Conservation (phyloP, 495 filamentous ascomycete genomes). For the Xylaria telfairii region DNA sequence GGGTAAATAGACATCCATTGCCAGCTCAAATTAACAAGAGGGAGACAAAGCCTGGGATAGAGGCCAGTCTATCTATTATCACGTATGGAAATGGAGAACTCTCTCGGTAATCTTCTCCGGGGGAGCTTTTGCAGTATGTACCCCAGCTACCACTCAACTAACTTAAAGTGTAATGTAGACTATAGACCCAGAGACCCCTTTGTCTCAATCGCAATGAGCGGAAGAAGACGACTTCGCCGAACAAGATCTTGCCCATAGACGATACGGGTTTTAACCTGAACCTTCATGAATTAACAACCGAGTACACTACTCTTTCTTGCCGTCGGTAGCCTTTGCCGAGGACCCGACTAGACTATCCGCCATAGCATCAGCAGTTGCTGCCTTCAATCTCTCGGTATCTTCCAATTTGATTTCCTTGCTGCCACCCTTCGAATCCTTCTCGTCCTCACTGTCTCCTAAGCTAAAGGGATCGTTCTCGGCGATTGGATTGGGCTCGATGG, state of each 20-base stretch:
- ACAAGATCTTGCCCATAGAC: neutral
- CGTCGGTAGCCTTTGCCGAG: slow-evolving; percentile 32
- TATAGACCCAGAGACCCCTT: neutral
- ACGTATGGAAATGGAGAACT: neutral
- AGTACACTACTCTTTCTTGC: slow-evolving; percentile 28
- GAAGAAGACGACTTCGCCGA: neutral
- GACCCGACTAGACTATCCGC: slow-evolving; percentile 54
- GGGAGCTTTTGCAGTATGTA: neutral
- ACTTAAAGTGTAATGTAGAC: neutral
- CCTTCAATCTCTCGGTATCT: slow-evolving; percentile 73
- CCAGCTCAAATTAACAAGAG: neutral
- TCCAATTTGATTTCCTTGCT: slow-evolving; percentile 60
- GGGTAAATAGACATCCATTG: neutral
- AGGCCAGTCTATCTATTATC: neutral
- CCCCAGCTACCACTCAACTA: neutral
- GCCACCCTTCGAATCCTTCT: slow-evolving; percentile 75
- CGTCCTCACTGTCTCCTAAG: slow-evolving; percentile 93
- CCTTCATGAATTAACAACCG: neutral
- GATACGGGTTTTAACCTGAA: neutral
- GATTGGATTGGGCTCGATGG: slow-evolving; percentile 85
- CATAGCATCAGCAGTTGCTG: slow-evolving; percentile 72
- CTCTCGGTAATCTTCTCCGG: neutral
- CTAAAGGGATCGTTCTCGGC: slow-evolving; percentile 95
- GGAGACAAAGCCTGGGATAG: neutral
- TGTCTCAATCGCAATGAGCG: neutral